Evolutionary conservation across 208 protist species (phyloP), one percentile per base, ranked within the genome.

Genomic region (Trypanosoma melophagium): DNA sequence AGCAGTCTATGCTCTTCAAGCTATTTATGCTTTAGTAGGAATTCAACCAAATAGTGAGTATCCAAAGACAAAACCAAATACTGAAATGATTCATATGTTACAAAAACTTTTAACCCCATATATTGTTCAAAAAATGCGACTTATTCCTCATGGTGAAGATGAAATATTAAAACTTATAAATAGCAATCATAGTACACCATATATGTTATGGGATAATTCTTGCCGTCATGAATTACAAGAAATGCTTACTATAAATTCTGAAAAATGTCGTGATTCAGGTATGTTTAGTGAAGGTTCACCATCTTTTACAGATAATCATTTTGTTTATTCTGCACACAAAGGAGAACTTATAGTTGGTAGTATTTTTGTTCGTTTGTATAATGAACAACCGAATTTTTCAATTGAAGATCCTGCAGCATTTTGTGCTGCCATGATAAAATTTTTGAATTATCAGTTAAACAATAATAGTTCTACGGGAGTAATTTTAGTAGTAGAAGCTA

Each of bases 311-410:
- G 31, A 31, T 22, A 58, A 70, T 22, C 19, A 52, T n/a, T 94
- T 96, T 72, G 42, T 25, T 4, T 97, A 94, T 71, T 72, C 78
- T 9, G 3, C 79, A 25, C 87, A 95, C 72, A 58, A 77, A 45
- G 52, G 70, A 35, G 93, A 97, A 63, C 77, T 96, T 17, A 79
- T 94, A 24, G 83, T 98, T 4, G 93, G 89, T 24, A 86, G 84
- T 24, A 81, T 97, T 3, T 97, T 96, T 67, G 54, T 98, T 21
- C 86, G 92, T n/a, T 56, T 97, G 13, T 98, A 95, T 62, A 83
- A 96, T 51, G 71, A 79, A 24, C 87, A 96, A 72, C 89, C 95
- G 19, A 78, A 41, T 51, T 95, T 87, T 60, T 24, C 74, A 0
- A 83, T 97, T 44, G 77, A 87, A 49, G 78, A 95, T 28, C 88